phyloP scores from a whole-genome alignment of 139 green algal genomes.

The Picochlorum sp. region DNA sequence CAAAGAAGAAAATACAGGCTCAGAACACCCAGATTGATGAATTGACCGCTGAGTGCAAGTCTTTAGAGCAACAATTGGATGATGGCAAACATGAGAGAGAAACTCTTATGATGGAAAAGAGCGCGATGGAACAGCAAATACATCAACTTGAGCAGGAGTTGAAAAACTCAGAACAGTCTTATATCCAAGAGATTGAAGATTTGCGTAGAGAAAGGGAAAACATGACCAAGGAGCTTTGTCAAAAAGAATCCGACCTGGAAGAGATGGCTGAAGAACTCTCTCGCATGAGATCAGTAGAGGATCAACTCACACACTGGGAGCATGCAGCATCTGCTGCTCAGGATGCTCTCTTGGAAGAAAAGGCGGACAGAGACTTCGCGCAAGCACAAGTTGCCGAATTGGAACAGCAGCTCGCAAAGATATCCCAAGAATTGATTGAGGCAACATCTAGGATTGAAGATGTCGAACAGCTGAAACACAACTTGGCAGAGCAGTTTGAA shows the following conservation, averaged over 20 bases:
- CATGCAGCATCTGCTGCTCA: not conserved
- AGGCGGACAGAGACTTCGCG: not conserved
- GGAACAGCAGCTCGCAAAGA: not conserved
- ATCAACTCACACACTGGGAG: not conserved
- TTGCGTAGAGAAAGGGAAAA: no score
- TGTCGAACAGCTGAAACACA: not conserved
- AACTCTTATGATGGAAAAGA: not conserved
- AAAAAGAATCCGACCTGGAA: not conserved
- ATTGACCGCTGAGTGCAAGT: not conserved
- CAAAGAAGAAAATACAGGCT: slow-evolving; percentile 11
- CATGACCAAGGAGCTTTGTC: not conserved
- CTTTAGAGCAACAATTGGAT: not conserved
- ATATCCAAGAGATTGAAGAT: not conserved
- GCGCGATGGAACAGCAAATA: not conserved
- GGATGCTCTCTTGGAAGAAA: slow-evolving; percentile 1
- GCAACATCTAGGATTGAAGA: not conserved
- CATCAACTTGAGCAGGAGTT: not conserved
- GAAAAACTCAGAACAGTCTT: not conserved
- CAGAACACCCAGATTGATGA: not conserved
- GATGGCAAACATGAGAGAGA: not conserved
- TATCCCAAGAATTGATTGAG: not conserved
- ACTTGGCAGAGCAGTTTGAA: not conserved
- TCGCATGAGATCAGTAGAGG: not conserved
- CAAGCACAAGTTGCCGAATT: not conserved
- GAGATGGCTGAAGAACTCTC: not conserved